Percentiles rank a stretch among this genome's conserved stretches.
Conservation (phyloP, 257 asterid genomes). For the Capsicum rhomboideum region DNA sequence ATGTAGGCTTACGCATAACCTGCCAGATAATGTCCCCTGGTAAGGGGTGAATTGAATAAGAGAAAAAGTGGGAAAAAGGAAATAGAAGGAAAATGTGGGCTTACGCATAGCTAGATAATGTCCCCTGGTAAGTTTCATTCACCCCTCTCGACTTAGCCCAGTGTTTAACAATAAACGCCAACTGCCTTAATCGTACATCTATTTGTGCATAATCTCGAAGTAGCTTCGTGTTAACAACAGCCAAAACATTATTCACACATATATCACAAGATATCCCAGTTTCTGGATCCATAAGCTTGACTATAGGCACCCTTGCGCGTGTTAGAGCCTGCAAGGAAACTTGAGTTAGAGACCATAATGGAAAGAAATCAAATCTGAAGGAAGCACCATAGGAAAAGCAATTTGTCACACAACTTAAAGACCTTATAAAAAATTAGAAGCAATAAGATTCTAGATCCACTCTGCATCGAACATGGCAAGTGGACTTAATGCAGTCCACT, state of each 20-base stretch:
- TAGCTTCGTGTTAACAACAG: conserved; percentile 87
- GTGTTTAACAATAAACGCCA: conserved; percentile 90
- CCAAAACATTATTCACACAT: conserved; percentile 80
- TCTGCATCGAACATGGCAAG: not conserved
- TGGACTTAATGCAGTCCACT: not conserved
- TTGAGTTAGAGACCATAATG: conserved; percentile 2
- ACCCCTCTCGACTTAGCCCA: conserved; percentile 97
- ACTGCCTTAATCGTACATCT: conserved; percentile 74
- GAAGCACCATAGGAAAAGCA: not conserved
- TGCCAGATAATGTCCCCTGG: conserved; percentile 82
- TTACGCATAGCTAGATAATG: conserved; percentile 97
- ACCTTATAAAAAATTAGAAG: not conserved
- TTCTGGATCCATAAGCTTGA: conserved; percentile 94
- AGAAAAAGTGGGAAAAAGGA: not conserved
- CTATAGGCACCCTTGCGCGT: conserved; percentile 96
- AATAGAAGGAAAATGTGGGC: conserved; percentile 14
- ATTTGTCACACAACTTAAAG: not conserved
- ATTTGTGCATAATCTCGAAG: conserved; percentile 82
- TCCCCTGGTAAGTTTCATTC: conserved; percentile 86
- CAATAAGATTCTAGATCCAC: not conserved
- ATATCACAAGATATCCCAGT: conserved; percentile 88
- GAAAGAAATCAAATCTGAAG: not conserved
- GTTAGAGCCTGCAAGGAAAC: conserved; percentile 69
- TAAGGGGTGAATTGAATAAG: conserved; percentile 23
- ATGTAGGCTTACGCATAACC: conserved; percentile 57